These are phyloP conservation scores for Combretum micranthum DNA, from an alignment of 345 rosid genomes.

Conservation along the genomic window DNA sequence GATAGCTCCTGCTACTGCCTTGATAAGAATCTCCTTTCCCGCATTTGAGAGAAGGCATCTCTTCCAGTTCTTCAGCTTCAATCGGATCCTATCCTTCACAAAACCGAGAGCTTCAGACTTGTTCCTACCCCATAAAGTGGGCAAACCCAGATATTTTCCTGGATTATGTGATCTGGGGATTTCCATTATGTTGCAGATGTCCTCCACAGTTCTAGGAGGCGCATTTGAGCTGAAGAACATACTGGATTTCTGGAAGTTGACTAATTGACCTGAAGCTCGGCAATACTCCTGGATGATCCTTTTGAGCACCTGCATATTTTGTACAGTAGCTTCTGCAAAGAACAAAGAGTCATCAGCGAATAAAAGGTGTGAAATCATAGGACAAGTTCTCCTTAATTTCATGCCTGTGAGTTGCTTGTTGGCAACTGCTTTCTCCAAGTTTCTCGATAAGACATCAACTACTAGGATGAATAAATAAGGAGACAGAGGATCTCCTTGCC, in stretches of 20 bases:
- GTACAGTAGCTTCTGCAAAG: background rate
- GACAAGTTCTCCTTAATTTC: too few relatives aligned
- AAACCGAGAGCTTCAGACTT: too few relatives aligned
- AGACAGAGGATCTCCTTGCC: background rate
- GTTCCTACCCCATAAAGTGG: too few relatives aligned
- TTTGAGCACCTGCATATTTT: background rate
- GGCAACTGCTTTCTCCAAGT: background rate
- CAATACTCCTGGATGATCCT: background rate
- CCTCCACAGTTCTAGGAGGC: background rate
- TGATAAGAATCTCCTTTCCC: too few relatives aligned
- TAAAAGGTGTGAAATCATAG: background rate
- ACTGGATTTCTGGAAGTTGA: background rate
- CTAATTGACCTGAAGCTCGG: background rate
- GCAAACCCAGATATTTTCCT: too few relatives aligned
- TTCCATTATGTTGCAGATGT: too few relatives aligned
- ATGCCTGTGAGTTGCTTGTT: background rate
- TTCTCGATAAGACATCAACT: background rate
- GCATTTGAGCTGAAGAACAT: background rate
- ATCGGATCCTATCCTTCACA: too few relatives aligned
- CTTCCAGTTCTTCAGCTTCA: too few relatives aligned
- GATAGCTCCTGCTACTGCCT: too few relatives aligned
- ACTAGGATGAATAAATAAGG: background rate
- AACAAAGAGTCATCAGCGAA: background rate
- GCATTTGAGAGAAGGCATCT: too few relatives aligned
- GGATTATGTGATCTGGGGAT: too few relatives aligned